Evolutionary conservation across 257 asterid genomes (phyloP), one percentile per base, ranked within the genome.

Genomic region (Marsdenia floribunda): DNA sequence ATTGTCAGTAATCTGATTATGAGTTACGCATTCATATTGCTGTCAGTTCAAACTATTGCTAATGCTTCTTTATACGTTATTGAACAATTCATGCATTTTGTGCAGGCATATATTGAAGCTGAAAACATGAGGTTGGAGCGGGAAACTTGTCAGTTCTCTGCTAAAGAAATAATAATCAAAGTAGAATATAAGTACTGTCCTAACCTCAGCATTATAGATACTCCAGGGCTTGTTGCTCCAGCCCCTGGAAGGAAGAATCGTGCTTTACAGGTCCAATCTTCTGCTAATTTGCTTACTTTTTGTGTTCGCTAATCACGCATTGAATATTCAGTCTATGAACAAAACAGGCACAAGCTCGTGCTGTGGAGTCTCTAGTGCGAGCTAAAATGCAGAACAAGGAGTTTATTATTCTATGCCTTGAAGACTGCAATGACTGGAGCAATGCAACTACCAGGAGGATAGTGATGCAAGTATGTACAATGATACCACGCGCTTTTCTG

Each of bases 351-450:
- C 98, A 91, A 88, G 98, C 98, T 66, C 97, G 97, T 76, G 94
- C 97, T 2, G 97, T 89, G 75, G 98, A 93, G 82, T 86, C 97
- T 61, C 83, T 93, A 46, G 97, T 93, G 78, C 88, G 98, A 77
- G 91, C 96, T 16, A 93, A 91, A 84, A 93, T 93, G 97, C 98
- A 91, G 87, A 97, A 93, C 75, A 93, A 88, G 70, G 98, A 93
- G 76, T 91, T 93, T 80, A 93, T 93, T 85, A 91, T 93, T 79
- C 82, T 93, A 78, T 93, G 98, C 90, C 97, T 93, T 77, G 98
- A 93, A 86, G 98, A 93, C 85, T 93, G 98, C 81, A 86, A 88
- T 69, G 98, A 93, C 84, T 93, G 98, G 98, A 93, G 90, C 75
- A 93, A 93, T 79, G 98, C 97, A 79, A 91, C 95, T 71, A 93